Evolutionary conservation across 1,284 basidiomycete genomes (phyloP), one percentile per base, ranked within the genome.

Genomic region (Phellopilus nigrolimitatus): DNA sequence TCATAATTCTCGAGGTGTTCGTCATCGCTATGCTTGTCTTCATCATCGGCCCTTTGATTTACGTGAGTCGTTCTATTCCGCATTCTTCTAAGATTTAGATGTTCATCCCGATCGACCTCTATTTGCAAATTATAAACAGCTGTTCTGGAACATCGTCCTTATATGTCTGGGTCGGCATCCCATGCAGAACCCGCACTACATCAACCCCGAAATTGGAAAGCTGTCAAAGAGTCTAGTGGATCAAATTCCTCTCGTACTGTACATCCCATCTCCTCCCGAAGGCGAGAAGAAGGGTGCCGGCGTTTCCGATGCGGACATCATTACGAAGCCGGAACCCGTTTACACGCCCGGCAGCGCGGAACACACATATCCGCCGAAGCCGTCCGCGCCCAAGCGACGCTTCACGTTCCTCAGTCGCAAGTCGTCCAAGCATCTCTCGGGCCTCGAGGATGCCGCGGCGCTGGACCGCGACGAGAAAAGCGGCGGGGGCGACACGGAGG

Each of bases 111-210:
- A 25, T 36, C 24, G 17, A 28, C 41, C 9, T n/a, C 6, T n/a
- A 9, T 24, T 52, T 40, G n/a, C n/a, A n/a, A n/a, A n/a, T 39
- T 21, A 27, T 43, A 2, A 24, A 37, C 59, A 90, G 88, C 68
- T 90, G 27, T 71, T 83, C 51, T 86, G 84, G 73, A 91, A 84
- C 62, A 76, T 90, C 56, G 66, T 88, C 60, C 67, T 91, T 24
- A 75, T 91, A 37, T 86, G 84, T 61, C 67, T 88, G 17, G 88
- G 88, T 2, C 76, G 88, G 19, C 85, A 88, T 61, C 87, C 85
- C 2, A 60, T 87, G 31, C 86, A 87, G 62, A 80, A 82, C 55
- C 80, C 81, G 6, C 72, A 75, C 50, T 72, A 78, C 62, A 85
- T 88, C 62, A 82, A 80, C 52, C 87, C 85, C 9, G 85, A 89